A percentile compares a stretch with the other conserved stretches of the same genome.
Conservation (phyloP, 805 yeast species). For the Hanseniaspora guilliermondii region DNA sequence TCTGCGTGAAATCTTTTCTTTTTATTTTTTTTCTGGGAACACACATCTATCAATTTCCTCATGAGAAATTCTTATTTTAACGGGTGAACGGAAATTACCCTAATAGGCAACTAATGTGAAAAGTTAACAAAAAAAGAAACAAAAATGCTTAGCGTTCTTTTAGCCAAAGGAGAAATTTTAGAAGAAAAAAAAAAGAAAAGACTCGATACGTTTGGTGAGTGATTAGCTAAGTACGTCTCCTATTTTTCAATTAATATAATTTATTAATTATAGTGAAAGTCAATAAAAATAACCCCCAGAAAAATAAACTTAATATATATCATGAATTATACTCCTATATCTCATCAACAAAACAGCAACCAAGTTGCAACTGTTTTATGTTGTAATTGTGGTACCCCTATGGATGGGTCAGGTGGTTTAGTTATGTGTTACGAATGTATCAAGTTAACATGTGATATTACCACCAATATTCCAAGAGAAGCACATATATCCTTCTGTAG, state of each 20-base stretch:
- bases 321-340: constrained; percentile 32
- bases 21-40: neutral
- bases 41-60: too few relatives aligned
- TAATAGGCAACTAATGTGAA: too few relatives aligned
- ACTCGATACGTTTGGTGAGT: neutral
- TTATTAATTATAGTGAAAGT: too few relatives aligned
- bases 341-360: constrained; percentile 26
- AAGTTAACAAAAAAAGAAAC: too few relatives aligned
- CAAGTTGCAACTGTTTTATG: constrained; percentile 77
- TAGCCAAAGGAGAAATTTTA: neutral
- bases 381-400: constrained; percentile 96
- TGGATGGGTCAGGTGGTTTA: constrained; percentile 86
- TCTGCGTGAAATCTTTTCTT: neutral
- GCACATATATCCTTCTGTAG: constrained; percentile 88
- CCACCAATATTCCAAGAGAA: constrained; percentile 89
- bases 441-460: constrained; percentile 81
- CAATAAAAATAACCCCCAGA: too few relatives aligned
- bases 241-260: too few relatives aligned
- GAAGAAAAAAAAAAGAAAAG: neutral
- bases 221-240: neutral
- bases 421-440: constrained; percentile 98
- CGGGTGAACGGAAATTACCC: too few relatives aligned
- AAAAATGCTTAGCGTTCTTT: too few relatives aligned
- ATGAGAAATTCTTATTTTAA: too few relatives aligned
- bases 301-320: too few relatives aligned